phyloP scores from a whole-genome alignment of 805 yeast genomes.

The Millerago galiae region DNA sequence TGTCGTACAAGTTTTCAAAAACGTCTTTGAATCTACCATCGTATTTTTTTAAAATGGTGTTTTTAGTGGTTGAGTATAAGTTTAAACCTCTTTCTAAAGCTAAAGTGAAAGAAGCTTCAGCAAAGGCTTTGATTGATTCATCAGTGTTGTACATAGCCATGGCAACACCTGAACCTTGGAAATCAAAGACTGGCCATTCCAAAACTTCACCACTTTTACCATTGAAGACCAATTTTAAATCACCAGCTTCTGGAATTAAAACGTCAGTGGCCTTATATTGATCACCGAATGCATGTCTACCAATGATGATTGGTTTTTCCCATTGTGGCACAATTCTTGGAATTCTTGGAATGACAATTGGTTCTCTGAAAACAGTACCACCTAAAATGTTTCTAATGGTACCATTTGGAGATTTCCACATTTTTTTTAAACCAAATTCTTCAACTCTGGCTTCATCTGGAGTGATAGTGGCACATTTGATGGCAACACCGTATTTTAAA shows the following conservation, averaged over 20 bases:
- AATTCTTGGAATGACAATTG: slow-evolving; percentile 82
- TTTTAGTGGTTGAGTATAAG: slow-evolving; percentile 84
- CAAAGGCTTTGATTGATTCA: slow-evolving; percentile 84
- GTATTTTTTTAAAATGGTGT: slow-evolving; percentile 88
- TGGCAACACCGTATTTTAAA: slow-evolving; percentile 82
- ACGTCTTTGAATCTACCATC: slow-evolving; percentile 96
- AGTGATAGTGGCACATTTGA: slow-evolving; percentile 98
- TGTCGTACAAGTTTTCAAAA: slow-evolving; percentile 73
- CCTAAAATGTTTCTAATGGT: slow-evolving; percentile 93
- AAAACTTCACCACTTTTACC: slow-evolving; percentile 54
- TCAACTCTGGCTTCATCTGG: slow-evolving; percentile 94
- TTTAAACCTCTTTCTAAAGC: slow-evolving; percentile 77
- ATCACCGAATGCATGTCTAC: slow-evolving; percentile 97
- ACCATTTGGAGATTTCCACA: slow-evolving; percentile 98
- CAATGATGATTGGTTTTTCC: slow-evolving; percentile 94
- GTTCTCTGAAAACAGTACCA: slow-evolving; percentile 96
- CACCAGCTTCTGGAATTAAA: slow-evolving; percentile 74
- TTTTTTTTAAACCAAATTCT: slow-evolving; percentile 84
- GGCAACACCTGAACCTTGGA: slow-evolving; percentile 65
- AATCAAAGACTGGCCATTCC: slow-evolving; percentile 61
- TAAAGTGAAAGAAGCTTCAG: slow-evolving; percentile 85
- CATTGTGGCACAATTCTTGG: slow-evolving; percentile 88
- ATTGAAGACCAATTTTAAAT: slow-evolving; percentile 67
- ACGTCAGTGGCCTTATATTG: slow-evolving; percentile 92
- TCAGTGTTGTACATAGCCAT: slow-evolving; percentile 95